These are phyloP conservation scores for Pythium aphanidermatum DNA, from an alignment of 352 stramenopile species.

Conservation along the genomic window DNA sequence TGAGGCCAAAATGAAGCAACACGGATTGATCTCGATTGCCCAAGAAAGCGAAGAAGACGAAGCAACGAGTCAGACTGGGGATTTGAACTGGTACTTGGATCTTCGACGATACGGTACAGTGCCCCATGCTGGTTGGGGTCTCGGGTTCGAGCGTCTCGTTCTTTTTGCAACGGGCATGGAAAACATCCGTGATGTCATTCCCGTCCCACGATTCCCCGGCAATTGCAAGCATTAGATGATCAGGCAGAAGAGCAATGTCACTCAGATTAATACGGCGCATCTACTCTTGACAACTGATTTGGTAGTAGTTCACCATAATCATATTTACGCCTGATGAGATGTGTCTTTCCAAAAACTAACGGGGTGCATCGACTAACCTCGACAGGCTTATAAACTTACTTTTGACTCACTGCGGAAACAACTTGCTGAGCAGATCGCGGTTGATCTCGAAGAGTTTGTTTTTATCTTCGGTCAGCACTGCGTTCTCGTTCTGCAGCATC, in stretches of 20 bases:
- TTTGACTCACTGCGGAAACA: conserved; percentile 8
- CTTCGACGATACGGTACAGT: conserved; percentile 96
- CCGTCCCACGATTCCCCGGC: conserved; percentile 94
- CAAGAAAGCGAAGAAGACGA: conserved; percentile 69
- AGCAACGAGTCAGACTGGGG: conserved; percentile 7
- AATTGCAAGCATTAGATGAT: conserved; percentile 70
- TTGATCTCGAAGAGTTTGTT: conserved; percentile 81
- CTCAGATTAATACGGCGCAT: not conserved
- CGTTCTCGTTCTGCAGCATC: conserved; percentile 59
- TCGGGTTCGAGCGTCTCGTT: conserved; percentile 98
- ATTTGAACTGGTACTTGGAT: conserved; percentile 98
- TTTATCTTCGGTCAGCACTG: conserved; percentile 61
- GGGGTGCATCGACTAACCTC: no score
- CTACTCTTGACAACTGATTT: no score
- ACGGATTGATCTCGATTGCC: conserved; percentile 36
- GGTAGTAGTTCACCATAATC: not conserved
- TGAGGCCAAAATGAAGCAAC: conserved; percentile 55
- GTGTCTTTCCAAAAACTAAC: no score
- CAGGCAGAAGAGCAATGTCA: not conserved
- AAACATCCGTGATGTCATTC: conserved; percentile 98
- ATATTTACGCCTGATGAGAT: no score
- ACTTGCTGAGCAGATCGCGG: conserved; percentile 51
- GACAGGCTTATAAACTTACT: not conserved
- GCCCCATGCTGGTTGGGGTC: conserved; percentile 95
- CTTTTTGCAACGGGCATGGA: conserved; percentile 97